Evolutionary conservation across 2,329 filamentous ascomycete genomes (phyloP), one percentile per base, ranked within the genome.

Genomic region (Aspergillus fumigatiaffinis): DNA sequence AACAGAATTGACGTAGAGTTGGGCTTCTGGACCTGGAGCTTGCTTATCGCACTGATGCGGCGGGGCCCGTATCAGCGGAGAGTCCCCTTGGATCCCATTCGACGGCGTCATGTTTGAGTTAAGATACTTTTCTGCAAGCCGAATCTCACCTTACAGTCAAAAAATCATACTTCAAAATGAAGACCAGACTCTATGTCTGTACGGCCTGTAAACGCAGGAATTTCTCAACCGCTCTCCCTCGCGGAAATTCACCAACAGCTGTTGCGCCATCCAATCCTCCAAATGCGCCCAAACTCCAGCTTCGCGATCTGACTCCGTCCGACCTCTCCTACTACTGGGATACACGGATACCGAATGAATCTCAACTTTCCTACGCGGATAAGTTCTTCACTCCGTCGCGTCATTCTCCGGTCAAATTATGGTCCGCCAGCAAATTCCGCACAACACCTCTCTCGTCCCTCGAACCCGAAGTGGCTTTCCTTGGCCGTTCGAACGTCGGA

Each of bases 401-500:
- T 71, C 75, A 80, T 51, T 77, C 77, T 0, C 83, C 80, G 5
- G 68, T 73, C n/a, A 80, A 86, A 61, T 76, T 88, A 55, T 87
- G 83, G 79, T 84, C 82, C 3, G 79, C 82, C 6, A 77, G 79
- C 17, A 79, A 82, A 57, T 90, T 90, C 73, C 83, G 82, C 62
- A 75, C 77, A 3, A 82, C 87, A 57, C 82, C 84, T 7, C 74
- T 77, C 55, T 78, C 79, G 8, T 80, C 78, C 1, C 68, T 77
- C 1, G 74, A 82, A 29, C 84, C 85, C 1, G 84, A 88, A 75
- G 80, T 88, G 14, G 84, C 82, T 44, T 88, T 91, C 67, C 77
- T 90, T 3, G 87, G 87, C 20, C 81, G 87, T 50, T 86, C 83
- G 42, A 91, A 91, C 66, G 87, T 88, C 5, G 87, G 87, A 53